Evolutionary conservation across 2,329 filamentous ascomycete species (phyloP).

Genomic region (Pseudocercospora cruenta): DNA sequence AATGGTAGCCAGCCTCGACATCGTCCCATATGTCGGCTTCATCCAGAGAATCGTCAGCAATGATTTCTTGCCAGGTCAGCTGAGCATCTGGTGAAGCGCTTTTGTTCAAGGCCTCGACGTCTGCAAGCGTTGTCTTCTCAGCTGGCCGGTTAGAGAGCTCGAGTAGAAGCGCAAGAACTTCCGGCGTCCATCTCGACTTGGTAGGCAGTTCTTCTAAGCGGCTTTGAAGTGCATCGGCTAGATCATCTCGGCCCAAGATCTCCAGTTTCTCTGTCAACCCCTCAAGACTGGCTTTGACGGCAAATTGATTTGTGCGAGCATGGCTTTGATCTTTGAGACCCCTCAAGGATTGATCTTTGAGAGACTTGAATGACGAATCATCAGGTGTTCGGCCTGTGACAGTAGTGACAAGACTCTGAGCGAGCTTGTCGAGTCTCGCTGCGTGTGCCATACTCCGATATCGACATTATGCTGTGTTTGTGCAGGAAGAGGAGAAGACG

Average conservation of each 20-base stretch:
- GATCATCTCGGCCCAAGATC: slow-evolving; percentile 74
- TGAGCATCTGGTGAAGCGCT: slow-evolving; percentile 52
- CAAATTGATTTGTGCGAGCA: slow-evolving; percentile 54
- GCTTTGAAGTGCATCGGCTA: slow-evolving; percentile 69
- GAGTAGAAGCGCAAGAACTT: slow-evolving; percentile 76
- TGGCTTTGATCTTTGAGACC: slow-evolving; percentile 47
- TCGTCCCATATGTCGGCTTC: slow-evolving; percentile 71
- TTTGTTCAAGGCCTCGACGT: not conserved
- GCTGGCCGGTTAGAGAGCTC: slow-evolving; percentile 80
- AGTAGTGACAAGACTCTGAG: slow-evolving; percentile 70
- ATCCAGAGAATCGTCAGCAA: slow-evolving; percentile 74
- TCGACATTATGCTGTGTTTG: slow-evolving; percentile 14
- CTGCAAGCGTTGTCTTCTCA: slow-evolving; percentile 57
- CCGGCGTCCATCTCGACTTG: slow-evolving; percentile 71
- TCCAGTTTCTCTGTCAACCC: slow-evolving; percentile 82
- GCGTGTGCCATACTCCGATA: slow-evolving; percentile 68
- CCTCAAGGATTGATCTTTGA: slow-evolving; percentile 45
- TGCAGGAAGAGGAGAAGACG: not conserved
- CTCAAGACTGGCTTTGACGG: slow-evolving; percentile 45
- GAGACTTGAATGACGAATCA: slow-evolving; percentile 38
- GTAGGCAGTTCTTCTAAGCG: slow-evolving; percentile 64
- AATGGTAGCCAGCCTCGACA: slow-evolving; percentile 67
- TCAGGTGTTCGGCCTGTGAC: slow-evolving; percentile 56
- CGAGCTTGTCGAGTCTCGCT: slow-evolving; percentile 65
- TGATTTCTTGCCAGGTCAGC: slow-evolving; percentile 79